Conservation (phyloP, 1,284 basidiomycete genomes). For the Laetiporus sulphureus region DNA sequence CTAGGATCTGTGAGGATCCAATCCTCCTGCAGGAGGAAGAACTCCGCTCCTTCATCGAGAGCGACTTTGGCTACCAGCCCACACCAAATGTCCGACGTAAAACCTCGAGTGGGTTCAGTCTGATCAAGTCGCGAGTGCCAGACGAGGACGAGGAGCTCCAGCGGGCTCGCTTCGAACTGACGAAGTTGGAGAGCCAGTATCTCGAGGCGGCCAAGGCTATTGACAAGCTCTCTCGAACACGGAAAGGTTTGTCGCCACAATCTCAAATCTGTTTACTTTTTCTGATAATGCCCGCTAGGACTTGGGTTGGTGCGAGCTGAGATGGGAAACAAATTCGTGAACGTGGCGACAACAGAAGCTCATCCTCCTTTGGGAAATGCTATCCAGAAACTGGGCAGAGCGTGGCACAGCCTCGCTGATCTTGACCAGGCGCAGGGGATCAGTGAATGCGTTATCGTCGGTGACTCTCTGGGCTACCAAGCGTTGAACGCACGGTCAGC, state of each 20-base stretch:
- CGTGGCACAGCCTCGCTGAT: conserved; percentile 80
- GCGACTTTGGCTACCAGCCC: conserved; percentile 90
- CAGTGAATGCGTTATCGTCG: conserved; percentile 87
- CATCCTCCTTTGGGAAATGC: conserved; percentile 78
- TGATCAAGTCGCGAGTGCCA: conserved; percentile 67
- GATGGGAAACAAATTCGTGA: conserved; percentile 84
- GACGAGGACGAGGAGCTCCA: conserved; percentile 85
- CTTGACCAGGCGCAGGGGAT: conserved; percentile 83
- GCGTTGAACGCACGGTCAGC: conserved; percentile 91
- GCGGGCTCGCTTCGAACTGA: conserved; percentile 83
- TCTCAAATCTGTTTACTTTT: not conserved
- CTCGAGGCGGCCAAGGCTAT: conserved; percentile 84
- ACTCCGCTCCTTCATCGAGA: conserved; percentile 87
- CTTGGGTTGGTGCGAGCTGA: conserved; percentile 73
- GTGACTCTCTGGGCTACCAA: conserved; percentile 90
- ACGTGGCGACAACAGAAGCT: conserved; percentile 82
- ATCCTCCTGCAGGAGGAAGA: conserved; percentile 87
- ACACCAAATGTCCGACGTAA: conserved; percentile 71
- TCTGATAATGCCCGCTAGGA: conserved; percentile 34
- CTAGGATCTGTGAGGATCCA: conserved; percentile 82
- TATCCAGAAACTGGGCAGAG: conserved; percentile 76
- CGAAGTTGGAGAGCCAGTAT: conserved; percentile 84
- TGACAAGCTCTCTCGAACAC: conserved; percentile 74
- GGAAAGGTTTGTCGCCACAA: conserved; percentile 52
- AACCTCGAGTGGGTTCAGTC: conserved; percentile 56